A percentile compares a stretch with the other conserved stretches of the same genome.
These are phyloP conservation scores for Tetrapisispora arboricola DNA, from an alignment of 805 yeast genomes.

Conservation along the genomic window DNA sequence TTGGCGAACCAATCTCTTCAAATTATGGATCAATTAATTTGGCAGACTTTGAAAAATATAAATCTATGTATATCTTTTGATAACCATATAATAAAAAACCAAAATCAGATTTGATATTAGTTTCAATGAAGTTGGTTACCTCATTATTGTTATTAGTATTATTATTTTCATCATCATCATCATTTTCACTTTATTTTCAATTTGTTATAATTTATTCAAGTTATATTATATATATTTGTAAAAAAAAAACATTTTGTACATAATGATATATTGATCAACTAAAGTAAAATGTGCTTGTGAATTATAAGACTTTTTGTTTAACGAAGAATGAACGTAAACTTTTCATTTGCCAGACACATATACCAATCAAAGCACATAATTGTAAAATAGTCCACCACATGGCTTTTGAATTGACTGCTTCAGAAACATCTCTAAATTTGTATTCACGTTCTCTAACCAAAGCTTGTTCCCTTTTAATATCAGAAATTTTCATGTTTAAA, in stretches of 20 bases:
- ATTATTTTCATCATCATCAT: too few relatives aligned
- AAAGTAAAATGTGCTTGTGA: too few relatives aligned
- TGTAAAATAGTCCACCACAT: slow-evolving; percentile 68
- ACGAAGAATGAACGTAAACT: slow-evolving; percentile 69
- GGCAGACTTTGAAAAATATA: slow-evolving; percentile 14
- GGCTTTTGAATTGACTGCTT: slow-evolving; percentile 57
- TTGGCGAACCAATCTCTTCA: slow-evolving; percentile 16
- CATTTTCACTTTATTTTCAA: too few relatives aligned
- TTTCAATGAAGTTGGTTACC: too few relatives aligned
- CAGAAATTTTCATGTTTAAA: slow-evolving; percentile 46
- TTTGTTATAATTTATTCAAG: too few relatives aligned
- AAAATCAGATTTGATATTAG: too few relatives aligned
- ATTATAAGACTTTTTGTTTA: slow-evolving; percentile 48
- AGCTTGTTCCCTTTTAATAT: slow-evolving; percentile 56
- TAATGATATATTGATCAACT: too few relatives aligned
- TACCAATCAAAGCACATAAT: slow-evolving; percentile 49
- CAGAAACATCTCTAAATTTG: slow-evolving; percentile 59
- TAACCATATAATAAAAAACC: too few relatives aligned
- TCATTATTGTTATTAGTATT: too few relatives aligned
- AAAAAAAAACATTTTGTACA: too few relatives aligned
- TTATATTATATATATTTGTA: too few relatives aligned
- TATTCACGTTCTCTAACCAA: slow-evolving; percentile 69
- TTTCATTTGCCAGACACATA: slow-evolving; percentile 65
- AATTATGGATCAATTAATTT: slow-evolving; percentile 13
- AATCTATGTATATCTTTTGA: slow-evolving; percentile 17